A percentile compares a stretch with the other conserved stretches of the same genome.
Conservation (phyloP, 306 rosid species). For the Begonia peltatifolia region DNA sequence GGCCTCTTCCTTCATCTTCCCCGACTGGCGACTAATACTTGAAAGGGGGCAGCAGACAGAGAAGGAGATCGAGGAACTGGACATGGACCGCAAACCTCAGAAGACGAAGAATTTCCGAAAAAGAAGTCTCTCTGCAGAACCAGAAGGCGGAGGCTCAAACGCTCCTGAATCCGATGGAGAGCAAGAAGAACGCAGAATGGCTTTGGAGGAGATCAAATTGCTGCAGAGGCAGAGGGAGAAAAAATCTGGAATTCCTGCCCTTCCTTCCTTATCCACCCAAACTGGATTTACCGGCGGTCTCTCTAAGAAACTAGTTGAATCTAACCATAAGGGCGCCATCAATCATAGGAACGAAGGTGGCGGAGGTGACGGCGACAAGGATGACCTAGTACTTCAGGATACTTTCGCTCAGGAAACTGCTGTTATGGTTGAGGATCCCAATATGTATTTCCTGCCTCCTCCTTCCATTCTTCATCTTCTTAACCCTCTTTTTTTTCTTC, state of each 20-base stretch:
- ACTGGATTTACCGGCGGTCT: conserved; percentile 5
- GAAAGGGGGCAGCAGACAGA: not conserved
- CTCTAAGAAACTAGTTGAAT: conserved; percentile 16
- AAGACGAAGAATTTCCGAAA: conserved; percentile 15
- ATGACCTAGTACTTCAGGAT: conserved; percentile 78
- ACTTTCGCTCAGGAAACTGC: conserved; percentile 96
- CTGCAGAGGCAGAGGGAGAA: conserved; percentile 88
- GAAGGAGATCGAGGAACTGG: not conserved
- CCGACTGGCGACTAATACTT: not conserved
- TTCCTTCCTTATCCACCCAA: conserved; percentile 13
- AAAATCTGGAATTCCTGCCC: conserved; percentile 69
- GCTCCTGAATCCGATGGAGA: conserved; percentile 1
- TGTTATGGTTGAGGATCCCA: conserved; percentile 85
- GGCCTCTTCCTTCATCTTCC: not conserved
- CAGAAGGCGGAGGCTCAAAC: conserved; percentile 1
- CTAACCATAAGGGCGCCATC: conserved; percentile 3
- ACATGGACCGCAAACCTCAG: conserved; percentile 4
- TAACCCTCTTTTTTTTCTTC: not conserved
- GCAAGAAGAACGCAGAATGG: conserved; percentile 35
- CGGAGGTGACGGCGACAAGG: conserved; percentile 39
- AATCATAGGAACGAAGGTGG: conserved; percentile 25
- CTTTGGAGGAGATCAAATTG: conserved; percentile 83
- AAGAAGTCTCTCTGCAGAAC: conserved; percentile 3
- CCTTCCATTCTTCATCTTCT: not conserved
- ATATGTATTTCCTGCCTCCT: conserved; percentile 30